Base-by-base conservation (phyloP, 2,329 filamentous ascomycete species). In the Cercospora nicotianae region DNA sequence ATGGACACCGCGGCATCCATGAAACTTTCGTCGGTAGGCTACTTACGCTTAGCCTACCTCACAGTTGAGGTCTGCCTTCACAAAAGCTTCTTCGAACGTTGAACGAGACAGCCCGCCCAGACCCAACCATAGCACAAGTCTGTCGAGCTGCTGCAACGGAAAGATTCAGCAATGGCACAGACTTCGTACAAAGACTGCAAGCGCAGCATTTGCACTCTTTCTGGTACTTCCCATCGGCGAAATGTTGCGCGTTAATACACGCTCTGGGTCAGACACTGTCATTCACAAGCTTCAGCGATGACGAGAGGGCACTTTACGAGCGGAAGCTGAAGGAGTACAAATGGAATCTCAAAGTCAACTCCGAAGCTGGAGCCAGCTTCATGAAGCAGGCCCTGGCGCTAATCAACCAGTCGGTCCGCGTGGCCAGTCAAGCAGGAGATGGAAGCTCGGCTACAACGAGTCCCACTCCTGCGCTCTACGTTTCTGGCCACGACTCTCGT, bases 61-160 rank as follows among this genome's bases (percentile, higher is more conserved):
- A 79, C 81, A 5, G 79, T 82, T 7, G 82, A 83, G 63, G 82
- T 83, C 53, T 82, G 81, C 6, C 72, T 83, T 5, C 81, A 83
- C 67, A 76, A 81, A 78, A 78, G 5, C 78, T 83, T 12, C 75
- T 83, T 30, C 76, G 78, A 18, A 77, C 77, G 5, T 70, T 81
- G 2, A 33, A 60, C 13, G 67, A 63, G 30, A 67, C 67, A 8
- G 63, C 68, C 10, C 28, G 62, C n/a, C 53, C 68, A 3, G 78
- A 79, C 45, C 71, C 72, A 6, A 74, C 77, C 13, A 74, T 81
- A 8, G 69, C 75, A n/a, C 63, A 71, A 18, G 79, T 81, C 42
- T 82, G 80, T 66, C 81, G 81, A 3, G 74, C 75, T 58, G 81
- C 81, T n/a, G 81, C 81, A 26, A 78, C 79, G 62, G 78, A 79